Base-by-base conservation (phyloP, 1,284 basidiomycete genomes). In the Crepidotus sp. region DNA sequence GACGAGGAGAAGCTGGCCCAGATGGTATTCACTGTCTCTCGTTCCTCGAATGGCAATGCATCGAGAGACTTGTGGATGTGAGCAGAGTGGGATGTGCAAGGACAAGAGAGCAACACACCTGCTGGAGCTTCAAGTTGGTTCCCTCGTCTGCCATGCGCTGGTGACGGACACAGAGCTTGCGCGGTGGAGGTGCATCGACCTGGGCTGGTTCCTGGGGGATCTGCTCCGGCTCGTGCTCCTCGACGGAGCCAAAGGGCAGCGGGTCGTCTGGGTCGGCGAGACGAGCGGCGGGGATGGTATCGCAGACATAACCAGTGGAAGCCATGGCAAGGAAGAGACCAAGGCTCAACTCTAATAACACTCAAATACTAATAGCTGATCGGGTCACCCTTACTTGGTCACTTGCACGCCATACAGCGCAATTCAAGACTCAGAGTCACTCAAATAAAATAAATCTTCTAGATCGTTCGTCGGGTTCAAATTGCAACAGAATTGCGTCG, bases 1-100 rank as follows among this genome's bases (percentile, higher is more conserved):
- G 95, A 96, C 0, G 90, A 90, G 9, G 92, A 96, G 66, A 99
- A 99, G 56, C 84, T 88, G 46, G 93, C 90, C 96, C 96, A 99
- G 50, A 98, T 82, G 6, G 86, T 78, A 57, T 85, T 98, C 60
- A 98, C 86, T 18, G 85, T 81, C 57, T 89, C 80, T 41, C 96
- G 79, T 56, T 98, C 95, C 42, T 83, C 73, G 11, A 93, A 69
- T 0, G 92, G 84, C n/a, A 99, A 76, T 3, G 80, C 82, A 61
- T 99, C 95, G 49, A 99, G 77, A 11, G 92, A 88, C 95, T n/a
- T 98, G 58, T 3, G 36, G 9, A 14, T 11, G 3, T 10, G 19
- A 22, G 31, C 22, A 4, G 33, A 40, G 32, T 26, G 29, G 42
- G 13, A 35, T 4, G 13, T 24, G 30, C 44, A 38, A 13, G 4